Percentiles rank a stretch among this genome's conserved stretches.
Conservation (phyloP, 2,329 filamentous ascomycete species). For the Dothiorella sarmentorum region DNA sequence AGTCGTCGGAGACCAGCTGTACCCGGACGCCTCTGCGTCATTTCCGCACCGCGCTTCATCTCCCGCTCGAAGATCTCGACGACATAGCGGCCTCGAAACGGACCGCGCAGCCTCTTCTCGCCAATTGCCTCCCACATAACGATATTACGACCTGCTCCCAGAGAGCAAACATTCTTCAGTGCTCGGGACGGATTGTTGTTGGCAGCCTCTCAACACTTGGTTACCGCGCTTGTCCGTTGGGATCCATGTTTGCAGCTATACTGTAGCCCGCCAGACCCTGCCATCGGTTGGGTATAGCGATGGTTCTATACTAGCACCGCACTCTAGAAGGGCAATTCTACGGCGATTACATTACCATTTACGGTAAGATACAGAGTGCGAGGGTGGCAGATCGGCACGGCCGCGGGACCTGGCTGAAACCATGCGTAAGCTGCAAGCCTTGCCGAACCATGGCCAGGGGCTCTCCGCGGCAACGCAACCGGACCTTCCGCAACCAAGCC, state of each 20-base stretch:
- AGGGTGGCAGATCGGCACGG: slow-evolving; percentile 9
- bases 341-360: slow-evolving; percentile 9
- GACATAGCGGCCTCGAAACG: background rate
- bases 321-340: background rate
- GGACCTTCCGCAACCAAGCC: slow-evolving; percentile 1
- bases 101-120: slow-evolving; percentile 2
- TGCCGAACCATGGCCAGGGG: slow-evolving; percentile 8
- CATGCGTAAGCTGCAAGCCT: slow-evolving; percentile 5
- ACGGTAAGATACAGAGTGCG: slow-evolving; percentile 7
- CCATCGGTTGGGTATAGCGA: background rate
- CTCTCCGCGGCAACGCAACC: background rate
- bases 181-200: background rate
- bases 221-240: background rate
- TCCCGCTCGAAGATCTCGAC: slow-evolving; percentile 4
- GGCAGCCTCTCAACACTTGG: background rate
- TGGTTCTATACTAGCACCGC: background rate
- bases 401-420: slow-evolving; percentile 16
- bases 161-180: background rate
- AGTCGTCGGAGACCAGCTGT: too few species aligned
- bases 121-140: background rate
- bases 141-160: background rate
- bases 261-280: background rate
- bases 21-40: background rate
- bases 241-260: background rate
- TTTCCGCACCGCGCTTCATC: slow-evolving; percentile 8